A percentile compares a stretch with the other conserved stretches of the same genome.
Conservation (phyloP, 1,139 yeast genomes). For the Yarrowia galli region DNA sequence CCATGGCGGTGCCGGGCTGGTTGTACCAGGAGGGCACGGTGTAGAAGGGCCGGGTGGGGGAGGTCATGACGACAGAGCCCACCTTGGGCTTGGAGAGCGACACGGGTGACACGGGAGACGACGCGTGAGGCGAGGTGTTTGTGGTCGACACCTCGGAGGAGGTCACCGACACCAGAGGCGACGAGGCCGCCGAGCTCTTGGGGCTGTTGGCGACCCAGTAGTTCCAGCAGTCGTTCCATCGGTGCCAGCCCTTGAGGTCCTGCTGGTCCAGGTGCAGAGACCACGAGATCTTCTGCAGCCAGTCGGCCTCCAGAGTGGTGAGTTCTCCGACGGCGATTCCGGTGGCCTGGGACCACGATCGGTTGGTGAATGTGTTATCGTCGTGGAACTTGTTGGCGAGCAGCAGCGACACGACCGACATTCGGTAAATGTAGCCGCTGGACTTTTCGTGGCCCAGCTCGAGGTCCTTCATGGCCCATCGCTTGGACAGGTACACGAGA, state of each 20-base stretch:
- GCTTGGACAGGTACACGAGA: conserved; percentile 70
- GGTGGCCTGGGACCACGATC: conserved; percentile 95
- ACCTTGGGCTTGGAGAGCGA: conserved; percentile 35
- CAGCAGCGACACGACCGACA: conserved; percentile 73
- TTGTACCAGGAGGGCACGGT: conserved; percentile 33
- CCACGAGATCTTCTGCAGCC: conserved; percentile 61
- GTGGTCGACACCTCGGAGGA: conserved; percentile 15
- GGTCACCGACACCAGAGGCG: conserved; percentile 16
- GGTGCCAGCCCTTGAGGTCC: conserved; percentile 51
- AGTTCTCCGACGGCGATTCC: conserved; percentile 69
- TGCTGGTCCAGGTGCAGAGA: conserved; percentile 47
- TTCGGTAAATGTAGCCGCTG: conserved; percentile 58
- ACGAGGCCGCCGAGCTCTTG: conserved; percentile 30
- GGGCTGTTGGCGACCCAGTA: conserved; percentile 43
- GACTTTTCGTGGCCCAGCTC: conserved; percentile 47
- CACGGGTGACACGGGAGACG: conserved; percentile 33
- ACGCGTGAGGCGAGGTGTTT: conserved; percentile 31
- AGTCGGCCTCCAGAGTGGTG: conserved; percentile 71
- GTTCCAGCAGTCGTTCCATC: conserved; percentile 53
- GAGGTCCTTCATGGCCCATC: conserved; percentile 51
- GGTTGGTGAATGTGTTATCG: conserved; percentile 94
- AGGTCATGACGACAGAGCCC: conserved; percentile 21
- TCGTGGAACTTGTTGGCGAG: conserved; percentile 94
- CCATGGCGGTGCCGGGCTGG: background rate
- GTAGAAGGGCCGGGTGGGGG: conserved; percentile 28